These are phyloP conservation scores for Cephaloascus fragrans DNA, from an alignment of 805 yeast genomes.

Conservation along the genomic window DNA sequence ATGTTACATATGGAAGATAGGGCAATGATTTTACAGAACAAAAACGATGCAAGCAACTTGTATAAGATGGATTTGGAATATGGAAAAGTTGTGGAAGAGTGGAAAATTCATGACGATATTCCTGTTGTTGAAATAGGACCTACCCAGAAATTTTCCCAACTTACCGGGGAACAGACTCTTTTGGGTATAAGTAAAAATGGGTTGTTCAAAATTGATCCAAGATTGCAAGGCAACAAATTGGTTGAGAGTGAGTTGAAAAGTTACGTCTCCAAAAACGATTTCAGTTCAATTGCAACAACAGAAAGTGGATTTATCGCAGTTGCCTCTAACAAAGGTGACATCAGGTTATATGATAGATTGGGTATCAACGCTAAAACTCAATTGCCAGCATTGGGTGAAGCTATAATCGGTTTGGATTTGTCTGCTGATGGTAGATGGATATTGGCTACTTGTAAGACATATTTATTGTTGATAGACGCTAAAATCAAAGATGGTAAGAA, in stretches of 20 bases:
- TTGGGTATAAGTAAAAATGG: constrained; percentile 59
- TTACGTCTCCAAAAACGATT: constrained; percentile 45
- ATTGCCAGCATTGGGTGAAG: constrained; percentile 78
- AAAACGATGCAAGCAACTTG: constrained; percentile 30
- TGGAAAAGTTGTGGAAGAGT: constrained; percentile 82
- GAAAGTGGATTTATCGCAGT: constrained; percentile 67
- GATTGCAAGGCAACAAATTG: constrained; percentile 48
- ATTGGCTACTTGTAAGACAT: constrained; percentile 69
- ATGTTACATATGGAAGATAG: constrained; percentile 75
- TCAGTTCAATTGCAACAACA: constrained; percentile 60
- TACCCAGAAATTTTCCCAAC: constrained; percentile 61
- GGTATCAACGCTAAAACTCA: constrained; percentile 73
- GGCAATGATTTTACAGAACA: constrained; percentile 55
- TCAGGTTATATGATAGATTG: constrained; percentile 60
- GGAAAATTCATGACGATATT: constrained; percentile 45
- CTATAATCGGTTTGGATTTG: constrained; percentile 54
- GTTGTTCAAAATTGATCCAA: constrained; percentile 73
- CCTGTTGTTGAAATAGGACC: constrained; percentile 58
- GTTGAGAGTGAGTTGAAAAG: constrained; percentile 45
- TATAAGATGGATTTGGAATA: constrained; percentile 71
- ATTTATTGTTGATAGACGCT: constrained; percentile 61
- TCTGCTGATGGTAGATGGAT: constrained; percentile 78
- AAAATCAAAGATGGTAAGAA: constrained; percentile 52
- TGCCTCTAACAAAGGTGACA: constrained; percentile 67
- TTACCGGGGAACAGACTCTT: constrained; percentile 65